Conservation (phyloP, 169 alveolate genomes). For the Plasmodium blacklocki region DNA sequence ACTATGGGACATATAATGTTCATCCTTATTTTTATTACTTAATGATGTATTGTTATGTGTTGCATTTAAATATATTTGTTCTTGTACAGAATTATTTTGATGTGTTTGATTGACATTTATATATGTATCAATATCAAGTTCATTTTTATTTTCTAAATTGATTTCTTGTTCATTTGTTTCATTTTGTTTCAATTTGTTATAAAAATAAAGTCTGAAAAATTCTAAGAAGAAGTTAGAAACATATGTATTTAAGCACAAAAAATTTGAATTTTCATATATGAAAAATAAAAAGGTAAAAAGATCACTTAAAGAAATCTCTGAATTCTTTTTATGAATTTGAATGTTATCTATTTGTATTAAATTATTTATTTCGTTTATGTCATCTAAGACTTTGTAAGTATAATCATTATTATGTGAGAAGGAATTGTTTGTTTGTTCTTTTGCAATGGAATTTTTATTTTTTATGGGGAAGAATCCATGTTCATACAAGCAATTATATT, state of each 20-base stretch:
- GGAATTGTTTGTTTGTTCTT: not conserved
- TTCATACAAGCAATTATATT: slow-evolving; percentile 20
- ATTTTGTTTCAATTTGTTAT: slow-evolving; percentile 1
- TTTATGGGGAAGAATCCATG: not conserved
- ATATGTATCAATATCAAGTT: no score
- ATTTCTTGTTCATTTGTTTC: not conserved
- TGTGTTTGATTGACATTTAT: no score
- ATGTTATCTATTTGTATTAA: slow-evolving; percentile 44
- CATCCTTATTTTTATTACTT: not conserved
- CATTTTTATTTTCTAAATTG: not conserved
- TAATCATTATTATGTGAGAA: not conserved
- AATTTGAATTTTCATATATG: slow-evolving; percentile 62
- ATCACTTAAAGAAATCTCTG: slow-evolving; percentile 35
- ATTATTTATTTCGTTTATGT: slow-evolving; percentile 34
- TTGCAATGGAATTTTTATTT: not conserved
- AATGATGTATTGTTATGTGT: not conserved
- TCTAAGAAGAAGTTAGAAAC: slow-evolving; percentile 55
- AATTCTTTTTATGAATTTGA: slow-evolving; percentile 30
- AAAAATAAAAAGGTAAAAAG: slow-evolving; percentile 43
- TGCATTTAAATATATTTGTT: not conserved
- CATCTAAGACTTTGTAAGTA: slow-evolving; percentile 14
- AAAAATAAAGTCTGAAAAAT: slow-evolving; percentile 50
- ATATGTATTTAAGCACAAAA: slow-evolving; percentile 16
- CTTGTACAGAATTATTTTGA: not conserved
- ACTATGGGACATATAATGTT: not conserved